Evolutionary conservation across 2,329 filamentous ascomycete species (phyloP).

Genomic region (Cladosporium sp.): DNA sequence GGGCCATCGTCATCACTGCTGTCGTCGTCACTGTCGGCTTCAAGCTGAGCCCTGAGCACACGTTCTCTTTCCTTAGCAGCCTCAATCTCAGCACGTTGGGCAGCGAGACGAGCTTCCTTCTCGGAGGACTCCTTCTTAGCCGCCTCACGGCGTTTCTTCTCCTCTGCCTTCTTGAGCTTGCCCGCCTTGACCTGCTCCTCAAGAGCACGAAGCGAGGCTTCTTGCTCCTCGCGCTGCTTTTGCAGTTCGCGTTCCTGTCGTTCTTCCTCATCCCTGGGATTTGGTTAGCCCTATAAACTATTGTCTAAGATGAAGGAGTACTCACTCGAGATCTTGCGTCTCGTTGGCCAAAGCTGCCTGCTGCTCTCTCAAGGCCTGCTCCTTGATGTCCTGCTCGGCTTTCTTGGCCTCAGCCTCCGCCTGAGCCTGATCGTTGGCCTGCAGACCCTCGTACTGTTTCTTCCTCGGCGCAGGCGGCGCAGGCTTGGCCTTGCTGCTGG

Average conservation of each 20-base stretch:
- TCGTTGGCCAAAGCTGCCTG: slow-evolving; percentile 70
- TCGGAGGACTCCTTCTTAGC: slow-evolving; percentile 80
- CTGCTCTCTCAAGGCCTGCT: slow-evolving; percentile 57
- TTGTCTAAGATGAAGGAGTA: slow-evolving; percentile 25
- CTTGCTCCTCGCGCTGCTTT: slow-evolving; percentile 71
- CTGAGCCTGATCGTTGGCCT: slow-evolving; percentile 49
- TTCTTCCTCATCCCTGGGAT: slow-evolving; percentile 61
- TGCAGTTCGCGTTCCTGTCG: slow-evolving; percentile 74
- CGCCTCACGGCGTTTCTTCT: slow-evolving; percentile 87
- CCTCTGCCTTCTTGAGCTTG: slow-evolving; percentile 93
- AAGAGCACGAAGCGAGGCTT: slow-evolving; percentile 76
- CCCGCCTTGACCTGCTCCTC: slow-evolving; percentile 91
- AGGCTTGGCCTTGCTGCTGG: slow-evolving; percentile 37
- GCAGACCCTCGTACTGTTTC: slow-evolving; percentile 49
- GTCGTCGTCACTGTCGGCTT: slow-evolving; percentile 67
- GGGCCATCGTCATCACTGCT: slow-evolving; percentile 73
- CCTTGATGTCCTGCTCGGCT: slow-evolving; percentile 50
- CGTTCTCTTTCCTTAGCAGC: slow-evolving; percentile 83
- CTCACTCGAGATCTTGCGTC: slow-evolving; percentile 76
- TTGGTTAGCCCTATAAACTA: slow-evolving; percentile 22
- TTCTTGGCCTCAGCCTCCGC: slow-evolving; percentile 53
- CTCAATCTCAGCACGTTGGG: slow-evolving; percentile 85
- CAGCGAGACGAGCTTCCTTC: slow-evolving; percentile 76
- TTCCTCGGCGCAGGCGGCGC: slow-evolving; percentile 72
- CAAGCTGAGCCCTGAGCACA: slow-evolving; percentile 81